Percentiles rank a stretch among this genome's conserved stretches.
phyloP scores from a whole-genome alignment of 805 yeast genomes.

The Lipomyces mesembrius region DNA sequence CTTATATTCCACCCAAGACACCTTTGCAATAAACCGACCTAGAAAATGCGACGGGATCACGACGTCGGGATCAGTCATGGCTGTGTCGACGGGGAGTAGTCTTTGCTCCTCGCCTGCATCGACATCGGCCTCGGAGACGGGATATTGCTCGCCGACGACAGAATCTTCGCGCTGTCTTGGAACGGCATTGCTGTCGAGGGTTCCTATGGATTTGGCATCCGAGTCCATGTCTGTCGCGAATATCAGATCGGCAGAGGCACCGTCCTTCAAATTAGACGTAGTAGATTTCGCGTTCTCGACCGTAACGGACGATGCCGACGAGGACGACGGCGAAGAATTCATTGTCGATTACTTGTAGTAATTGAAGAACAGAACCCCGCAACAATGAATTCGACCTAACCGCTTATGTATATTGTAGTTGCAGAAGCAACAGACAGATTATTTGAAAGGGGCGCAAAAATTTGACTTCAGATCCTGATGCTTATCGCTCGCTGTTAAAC shows the following conservation, averaged over 20 bases:
- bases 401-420: not conserved
- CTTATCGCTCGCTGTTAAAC: too few relatives aligned
- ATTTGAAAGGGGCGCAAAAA: too few relatives aligned
- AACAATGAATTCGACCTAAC: not conserved
- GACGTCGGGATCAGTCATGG: conserved; percentile 27
- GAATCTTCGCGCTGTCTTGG: conserved; percentile 10
- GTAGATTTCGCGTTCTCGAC: not conserved
- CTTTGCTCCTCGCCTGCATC: conserved; percentile 5
- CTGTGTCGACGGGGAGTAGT: conserved; percentile 24
- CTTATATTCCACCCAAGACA: conserved; percentile 31
- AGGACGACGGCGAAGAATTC: not conserved
- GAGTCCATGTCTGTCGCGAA: conserved; percentile 14
- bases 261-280: not conserved
- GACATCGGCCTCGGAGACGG: not conserved
- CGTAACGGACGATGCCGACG: not conserved
- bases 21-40: conserved; percentile 18
- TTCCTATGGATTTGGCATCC: conserved; percentile 18
- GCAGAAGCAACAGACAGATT: not conserved
- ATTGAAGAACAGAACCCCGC: too few relatives aligned
- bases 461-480: too few relatives aligned
- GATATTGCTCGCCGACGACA: not conserved
- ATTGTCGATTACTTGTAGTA: not conserved
- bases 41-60: conserved; percentile 23
- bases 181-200: conserved; percentile 8
- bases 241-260: not conserved